Conservation (phyloP, 208 protist species). For the Leishmania tropica region DNA sequence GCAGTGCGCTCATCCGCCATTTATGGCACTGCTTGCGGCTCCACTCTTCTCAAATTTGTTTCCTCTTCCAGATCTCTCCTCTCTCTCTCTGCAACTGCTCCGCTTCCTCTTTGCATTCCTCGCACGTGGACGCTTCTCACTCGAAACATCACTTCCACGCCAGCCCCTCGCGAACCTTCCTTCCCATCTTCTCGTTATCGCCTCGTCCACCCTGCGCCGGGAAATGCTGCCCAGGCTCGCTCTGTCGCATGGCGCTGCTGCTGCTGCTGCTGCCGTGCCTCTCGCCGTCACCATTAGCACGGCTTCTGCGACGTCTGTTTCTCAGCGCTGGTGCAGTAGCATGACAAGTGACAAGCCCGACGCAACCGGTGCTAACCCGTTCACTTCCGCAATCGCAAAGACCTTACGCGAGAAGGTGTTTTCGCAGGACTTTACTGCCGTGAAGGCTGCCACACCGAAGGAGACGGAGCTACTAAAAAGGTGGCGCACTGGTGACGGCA, state of each 20-base stretch:
- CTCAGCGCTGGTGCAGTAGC: constrained; percentile 19
- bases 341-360: not conserved
- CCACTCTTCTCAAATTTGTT: not conserved
- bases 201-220: not conserved
- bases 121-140: not conserved
- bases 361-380: constrained; percentile 10
- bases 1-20: not conserved
- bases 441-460: constrained; percentile 33
- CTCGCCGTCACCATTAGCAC: not conserved
- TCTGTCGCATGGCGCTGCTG: not conserved
- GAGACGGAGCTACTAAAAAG: constrained; percentile 41
- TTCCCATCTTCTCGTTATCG: too few relatives aligned
- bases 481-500: constrained; percentile 34
- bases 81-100: not conserved
- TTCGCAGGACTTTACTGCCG: constrained; percentile 18
- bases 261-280: not conserved
- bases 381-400: constrained; percentile 26
- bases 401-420: constrained; percentile 37
- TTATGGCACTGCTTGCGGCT: not conserved
- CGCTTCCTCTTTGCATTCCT: not conserved
- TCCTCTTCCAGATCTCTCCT: not conserved
- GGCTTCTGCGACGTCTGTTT: not conserved
- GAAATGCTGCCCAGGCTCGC: constrained; percentile 3
- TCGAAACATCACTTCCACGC: not conserved
- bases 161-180: not conserved